Percentiles rank a stretch among this genome's conserved stretches.
phyloP scores from a whole-genome alignment of 2,329 filamentous ascomycete genomes.

The Penicillium sp. region DNA sequence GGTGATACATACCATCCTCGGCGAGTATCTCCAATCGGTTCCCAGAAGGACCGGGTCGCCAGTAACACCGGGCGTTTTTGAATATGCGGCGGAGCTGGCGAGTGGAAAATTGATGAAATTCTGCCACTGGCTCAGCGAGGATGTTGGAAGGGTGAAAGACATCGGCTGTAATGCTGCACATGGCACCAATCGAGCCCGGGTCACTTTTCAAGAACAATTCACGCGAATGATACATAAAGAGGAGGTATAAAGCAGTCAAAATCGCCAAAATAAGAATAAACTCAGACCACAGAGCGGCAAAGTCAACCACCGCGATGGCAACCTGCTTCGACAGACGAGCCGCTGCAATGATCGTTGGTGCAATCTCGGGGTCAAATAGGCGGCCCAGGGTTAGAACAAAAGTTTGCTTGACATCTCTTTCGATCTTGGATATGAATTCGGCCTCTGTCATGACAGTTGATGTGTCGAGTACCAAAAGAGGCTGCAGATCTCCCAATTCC shows the following conservation, averaged over 20 bases:
- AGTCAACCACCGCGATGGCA: slow-evolving; percentile 31
- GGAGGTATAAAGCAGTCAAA: slow-evolving; percentile 26
- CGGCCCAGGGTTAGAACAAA: slow-evolving; percentile 35
- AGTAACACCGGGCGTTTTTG: slow-evolving; percentile 30
- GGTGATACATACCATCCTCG: slow-evolving; percentile 26
- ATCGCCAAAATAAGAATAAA: slow-evolving; percentile 28
- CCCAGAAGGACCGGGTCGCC: slow-evolving; percentile 30
- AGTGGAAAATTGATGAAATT: slow-evolving; percentile 38
- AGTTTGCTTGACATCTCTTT: slow-evolving; percentile 30
- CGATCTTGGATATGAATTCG: slow-evolving; percentile 31
- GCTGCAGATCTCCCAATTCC: slow-evolving; percentile 32
- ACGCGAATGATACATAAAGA: slow-evolving; percentile 32
- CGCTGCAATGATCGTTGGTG: slow-evolving; percentile 23
- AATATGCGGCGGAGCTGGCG: slow-evolving; percentile 34
- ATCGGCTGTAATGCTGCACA: slow-evolving; percentile 38
- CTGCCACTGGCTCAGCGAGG: slow-evolving; percentile 26
- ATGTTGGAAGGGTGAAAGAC: slow-evolving; percentile 32
- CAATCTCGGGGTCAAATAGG: slow-evolving; percentile 32
- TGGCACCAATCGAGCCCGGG: slow-evolving; percentile 36
- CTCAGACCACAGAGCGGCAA: slow-evolving; percentile 33
- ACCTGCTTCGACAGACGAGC: slow-evolving; percentile 27
- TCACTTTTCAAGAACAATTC: slow-evolving; percentile 35
- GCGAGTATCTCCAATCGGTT: slow-evolving; percentile 32
- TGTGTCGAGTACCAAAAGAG: slow-evolving; percentile 32
- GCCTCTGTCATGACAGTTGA: slow-evolving; percentile 30